phyloP scores from a whole-genome alignment of 1,139 yeast genomes.

The Saccharomycopsis crataegensis region DNA sequence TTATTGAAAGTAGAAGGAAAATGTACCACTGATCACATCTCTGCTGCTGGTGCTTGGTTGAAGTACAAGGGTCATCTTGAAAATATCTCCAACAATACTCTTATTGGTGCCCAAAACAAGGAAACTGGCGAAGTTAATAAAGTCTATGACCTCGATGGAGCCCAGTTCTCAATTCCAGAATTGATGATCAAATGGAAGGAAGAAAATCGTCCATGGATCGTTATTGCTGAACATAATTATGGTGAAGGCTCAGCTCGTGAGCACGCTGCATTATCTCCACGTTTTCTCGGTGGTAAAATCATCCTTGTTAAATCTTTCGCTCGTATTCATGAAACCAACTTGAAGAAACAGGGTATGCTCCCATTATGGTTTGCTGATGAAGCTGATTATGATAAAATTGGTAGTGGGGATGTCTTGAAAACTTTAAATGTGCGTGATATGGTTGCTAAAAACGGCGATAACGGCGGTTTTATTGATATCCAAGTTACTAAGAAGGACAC shows the following conservation, averaged over 20 bases:
- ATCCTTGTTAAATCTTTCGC: slow-evolving; percentile 94
- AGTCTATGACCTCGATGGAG: slow-evolving; percentile 83
- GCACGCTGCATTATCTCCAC: slow-evolving; percentile 94
- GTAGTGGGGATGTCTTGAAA: slow-evolving; percentile 70
- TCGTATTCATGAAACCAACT: slow-evolving; percentile 85
- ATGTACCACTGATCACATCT: slow-evolving; percentile 97
- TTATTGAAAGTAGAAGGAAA: slow-evolving; percentile 91
- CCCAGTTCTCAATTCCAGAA: slow-evolving; percentile 79
- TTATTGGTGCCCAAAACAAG: slow-evolving; percentile 94
- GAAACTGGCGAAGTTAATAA: slow-evolving; percentile 94
- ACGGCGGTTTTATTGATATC: slow-evolving; percentile 72
- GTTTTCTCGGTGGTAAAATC: slow-evolving; percentile 85
- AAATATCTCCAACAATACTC: slow-evolving; percentile 88
- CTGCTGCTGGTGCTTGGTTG: slow-evolving; percentile 99
- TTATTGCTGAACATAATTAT: slow-evolving; percentile 94
- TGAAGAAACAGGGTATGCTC: slow-evolving; percentile 93
- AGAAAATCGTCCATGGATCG: slow-evolving; percentile 82
- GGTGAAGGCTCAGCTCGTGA: slow-evolving; percentile 99
- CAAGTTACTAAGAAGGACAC: slow-evolving; percentile 75
- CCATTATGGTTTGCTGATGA: slow-evolving; percentile 90
- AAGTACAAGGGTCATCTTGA: slow-evolving; percentile 97
- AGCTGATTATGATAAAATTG: slow-evolving; percentile 73
- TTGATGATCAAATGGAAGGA: slow-evolving; percentile 93
- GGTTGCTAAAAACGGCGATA: slow-evolving; percentile 74
- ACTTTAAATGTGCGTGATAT: slow-evolving; percentile 74